These are phyloP conservation scores for Erysimum cheiranthoides DNA, from an alignment of 345 rosid genomes.

Conservation along the genomic window DNA sequence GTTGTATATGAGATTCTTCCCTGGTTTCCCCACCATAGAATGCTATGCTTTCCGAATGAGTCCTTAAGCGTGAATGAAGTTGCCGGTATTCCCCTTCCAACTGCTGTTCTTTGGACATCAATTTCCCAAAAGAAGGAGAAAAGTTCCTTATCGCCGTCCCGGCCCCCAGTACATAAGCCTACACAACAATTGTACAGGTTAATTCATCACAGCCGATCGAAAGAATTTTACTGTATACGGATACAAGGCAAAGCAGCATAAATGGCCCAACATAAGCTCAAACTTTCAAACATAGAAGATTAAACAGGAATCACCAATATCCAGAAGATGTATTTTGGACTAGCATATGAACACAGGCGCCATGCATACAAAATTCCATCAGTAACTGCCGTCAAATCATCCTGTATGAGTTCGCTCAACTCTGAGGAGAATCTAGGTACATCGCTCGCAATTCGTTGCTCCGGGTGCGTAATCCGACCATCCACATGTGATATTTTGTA, in stretches of 20 bases:
- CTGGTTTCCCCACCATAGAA: constrained; percentile 94
- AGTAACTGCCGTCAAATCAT: constrained; percentile 87
- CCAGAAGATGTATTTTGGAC: constrained; percentile 96
- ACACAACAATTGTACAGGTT: constrained; percentile 40
- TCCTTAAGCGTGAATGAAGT: constrained; percentile 96
- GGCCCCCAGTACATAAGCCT: constrained; percentile 94
- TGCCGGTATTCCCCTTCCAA: constrained; percentile 97
- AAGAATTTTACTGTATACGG: background rate
- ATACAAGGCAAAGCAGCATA: constrained; percentile 14
- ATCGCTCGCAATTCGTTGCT: constrained; percentile 96
- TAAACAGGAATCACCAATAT: constrained; percentile 69
- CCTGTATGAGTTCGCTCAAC: constrained; percentile 92
- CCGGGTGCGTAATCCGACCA: constrained; percentile 89
- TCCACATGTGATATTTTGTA: constrained; percentile 98
- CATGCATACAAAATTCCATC: constrained; percentile 92
- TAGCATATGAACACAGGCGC: constrained; percentile 95
- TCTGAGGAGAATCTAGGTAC: constrained; percentile 94
- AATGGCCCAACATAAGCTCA: constrained; percentile 6
- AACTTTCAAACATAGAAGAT: constrained; percentile 1
- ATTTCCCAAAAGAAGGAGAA: constrained; percentile 93
- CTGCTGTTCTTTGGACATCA: constrained; percentile 95
- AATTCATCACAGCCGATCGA: constrained; percentile 2
- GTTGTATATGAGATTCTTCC: constrained; percentile 89
- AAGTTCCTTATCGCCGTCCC: constrained; percentile 86
- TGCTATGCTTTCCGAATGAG: constrained; percentile 98